phyloP scores from a whole-genome alignment of 2,329 filamentous ascomycete genomes.

The Colletotrichum camelliae region DNA sequence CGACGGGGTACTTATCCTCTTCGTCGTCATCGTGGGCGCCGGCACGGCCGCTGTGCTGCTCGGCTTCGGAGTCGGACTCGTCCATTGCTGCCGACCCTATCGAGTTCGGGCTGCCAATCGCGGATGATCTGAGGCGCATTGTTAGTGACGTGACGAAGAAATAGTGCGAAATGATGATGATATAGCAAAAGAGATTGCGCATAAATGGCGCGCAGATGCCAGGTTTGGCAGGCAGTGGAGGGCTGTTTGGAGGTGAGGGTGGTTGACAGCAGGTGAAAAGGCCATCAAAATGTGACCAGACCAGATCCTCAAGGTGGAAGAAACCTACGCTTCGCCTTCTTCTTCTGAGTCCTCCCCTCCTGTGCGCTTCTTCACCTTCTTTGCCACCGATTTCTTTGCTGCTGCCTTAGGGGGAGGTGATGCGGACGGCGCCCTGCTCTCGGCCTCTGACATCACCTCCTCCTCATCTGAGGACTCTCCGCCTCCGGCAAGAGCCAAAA shows the following conservation, averaged over 20 bases:
- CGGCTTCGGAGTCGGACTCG: slow-evolving; percentile 73
- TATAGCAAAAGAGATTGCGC: background rate
- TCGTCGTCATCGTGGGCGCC: slow-evolving; percentile 55
- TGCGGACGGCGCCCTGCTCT: slow-evolving; percentile 60
- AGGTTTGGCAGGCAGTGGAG: background rate
- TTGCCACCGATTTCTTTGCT: slow-evolving; percentile 39
- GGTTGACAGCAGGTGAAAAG: background rate
- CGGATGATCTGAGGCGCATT: slow-evolving; percentile 63
- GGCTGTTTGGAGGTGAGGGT: background rate
- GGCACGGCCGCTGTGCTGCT: slow-evolving; percentile 45
- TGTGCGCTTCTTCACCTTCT: slow-evolving; percentile 56
- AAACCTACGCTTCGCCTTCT: slow-evolving; percentile 81
- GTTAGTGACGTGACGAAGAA: background rate
- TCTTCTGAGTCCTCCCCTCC: slow-evolving; percentile 74
- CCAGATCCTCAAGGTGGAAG: slow-evolving; percentile 7
- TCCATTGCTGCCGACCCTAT: slow-evolving; percentile 88
- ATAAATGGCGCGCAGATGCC: background rate
- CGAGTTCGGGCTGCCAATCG: slow-evolving; percentile 73
- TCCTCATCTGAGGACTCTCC: slow-evolving; percentile 67
- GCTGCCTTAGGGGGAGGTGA: slow-evolving; percentile 50
- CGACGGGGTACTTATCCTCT: slow-evolving; percentile 79
- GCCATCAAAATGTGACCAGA: background rate
- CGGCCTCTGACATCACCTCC: slow-evolving; percentile 56
- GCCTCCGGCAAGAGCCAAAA: slow-evolving; percentile 89
- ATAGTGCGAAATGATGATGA: background rate